Evolutionary conservation across 306 rosid genomes (phyloP), one percentile per base, ranked within the genome.

Genomic region (Prunus fruticosa): DNA sequence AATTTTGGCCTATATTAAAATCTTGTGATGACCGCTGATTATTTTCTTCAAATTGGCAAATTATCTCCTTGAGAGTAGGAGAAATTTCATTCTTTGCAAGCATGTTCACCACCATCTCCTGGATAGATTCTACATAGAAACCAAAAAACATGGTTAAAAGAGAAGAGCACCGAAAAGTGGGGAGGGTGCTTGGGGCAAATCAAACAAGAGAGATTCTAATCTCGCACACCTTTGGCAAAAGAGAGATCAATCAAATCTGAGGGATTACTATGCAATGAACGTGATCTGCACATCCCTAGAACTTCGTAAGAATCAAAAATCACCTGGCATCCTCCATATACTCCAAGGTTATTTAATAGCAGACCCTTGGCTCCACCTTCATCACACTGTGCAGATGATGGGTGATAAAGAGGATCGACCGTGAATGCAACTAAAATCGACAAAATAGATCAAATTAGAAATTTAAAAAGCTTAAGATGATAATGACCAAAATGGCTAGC

Each of bases 361-460:
- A 92, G 96, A 78, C 97, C 97, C 87, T 84, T 92, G 71, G 96
- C 99, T 80, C 99, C 98, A 75, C 97, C 97, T 87, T 95, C 98
- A 56, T 95, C 97, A 66, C 92, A 95, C 80, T 90, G 93, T 75
- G 97, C 97, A 22, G 97, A 86, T 68, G 97, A 88, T 78, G 92
- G 98, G 77, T 90, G 93, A 82, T 95, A 95, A 63, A 95, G 97
- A 22, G 97, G 98, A 80, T 95, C 98, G 81, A 87, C 96, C 2
- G 87, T 79, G 75, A 92, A 92, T 67, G 97, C 92, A 79, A 91
- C 97, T 95, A 63, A 84, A 88, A 65, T 57, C 46, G 68, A 79
- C 34, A 47, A 72, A 69, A 75, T 11, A 69, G 78, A 71, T 61
- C 67, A 77, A 56, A 73, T 82, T 76, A 86, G 73, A 83, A 75